Base-by-base conservation (phyloP, 305 asterid species). In the Fraxinus dipetala region DNA sequence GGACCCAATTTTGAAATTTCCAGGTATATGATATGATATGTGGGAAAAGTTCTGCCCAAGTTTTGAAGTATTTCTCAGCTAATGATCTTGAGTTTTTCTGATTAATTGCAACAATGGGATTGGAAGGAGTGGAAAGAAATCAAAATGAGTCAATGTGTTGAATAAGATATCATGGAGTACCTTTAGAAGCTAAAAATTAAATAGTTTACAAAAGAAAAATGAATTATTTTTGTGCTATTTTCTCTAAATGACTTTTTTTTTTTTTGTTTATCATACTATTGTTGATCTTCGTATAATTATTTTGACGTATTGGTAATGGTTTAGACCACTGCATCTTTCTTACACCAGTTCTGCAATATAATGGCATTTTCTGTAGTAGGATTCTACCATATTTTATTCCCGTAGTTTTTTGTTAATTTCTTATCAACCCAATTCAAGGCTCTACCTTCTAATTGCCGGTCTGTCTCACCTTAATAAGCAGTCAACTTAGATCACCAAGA, bases 1-100 rank as follows among this genome's bases (percentile, higher is more conserved):
- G 74, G 51, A 26, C 72, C 34, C 86, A 77, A 69, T 84, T 87
- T 79, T 85, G 80, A 34, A 77, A 59, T 76, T 56, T 56, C 65
- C 79, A 81, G 82, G 85, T 59, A 51, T 51, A 77, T 36, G 81
- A 56, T 63, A 26, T 26, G 73, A 24, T 24, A 24, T 24, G 72
- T 4, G 16, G n/a, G 34, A 75, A 40, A 61, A 63, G 56, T 65
- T 75, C 24, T 69, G 35, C 72, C 36, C 35, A n/a, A 70, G 31
- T 26, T 73, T 72, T 81, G 67, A 36, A 77, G 34, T 30, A 75
- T 35, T 4, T 16, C 9, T 79, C 10, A 51, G 40, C 54, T 32
- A 70, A 38, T 14, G 13, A 24, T 79, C 61, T 73, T 76, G 48
- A 73, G 70, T 38, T 78, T 24, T 24, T 65, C 35, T 26, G 73